Evolutionary conservation across 192 early-diverging fungal species (phyloP).

Genomic region (Linnemannia zychae): DNA sequence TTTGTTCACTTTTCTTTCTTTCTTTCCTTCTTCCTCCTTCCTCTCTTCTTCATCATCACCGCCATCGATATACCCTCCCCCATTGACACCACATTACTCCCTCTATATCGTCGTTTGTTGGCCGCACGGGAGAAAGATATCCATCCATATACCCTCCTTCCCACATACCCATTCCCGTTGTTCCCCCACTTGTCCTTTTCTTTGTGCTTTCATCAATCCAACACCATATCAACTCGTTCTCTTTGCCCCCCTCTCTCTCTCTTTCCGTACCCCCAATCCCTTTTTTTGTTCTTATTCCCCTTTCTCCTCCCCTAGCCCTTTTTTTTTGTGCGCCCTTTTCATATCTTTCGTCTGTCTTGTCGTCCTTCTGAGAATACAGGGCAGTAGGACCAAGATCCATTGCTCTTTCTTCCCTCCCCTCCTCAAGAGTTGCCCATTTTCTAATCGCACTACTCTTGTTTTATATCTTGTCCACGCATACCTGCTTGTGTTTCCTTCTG

Average conservation of each 20-base stretch:
- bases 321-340: background rate
- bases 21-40: background rate
- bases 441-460: background rate
- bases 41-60: background rate
- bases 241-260: background rate
- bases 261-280: background rate
- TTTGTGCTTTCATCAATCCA: too few species aligned
- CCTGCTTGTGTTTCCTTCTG: background rate
- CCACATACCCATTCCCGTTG: background rate
- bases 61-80: background rate
- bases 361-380: background rate
- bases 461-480: background rate
- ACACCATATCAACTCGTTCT: too few species aligned
- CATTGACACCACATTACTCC: background rate
- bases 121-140: background rate
- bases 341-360: background rate
- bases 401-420: background rate
- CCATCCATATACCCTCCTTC: background rate
- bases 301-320: background rate
- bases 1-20: background rate
- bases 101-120: background rate
- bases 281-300: background rate
- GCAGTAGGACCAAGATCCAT: background rate
- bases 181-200: too few species aligned
- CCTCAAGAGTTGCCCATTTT: background rate